Evolutionary conservation across 75 land plant genomes (phyloP).

Genomic region (Cunninghamia lanceolata): DNA sequence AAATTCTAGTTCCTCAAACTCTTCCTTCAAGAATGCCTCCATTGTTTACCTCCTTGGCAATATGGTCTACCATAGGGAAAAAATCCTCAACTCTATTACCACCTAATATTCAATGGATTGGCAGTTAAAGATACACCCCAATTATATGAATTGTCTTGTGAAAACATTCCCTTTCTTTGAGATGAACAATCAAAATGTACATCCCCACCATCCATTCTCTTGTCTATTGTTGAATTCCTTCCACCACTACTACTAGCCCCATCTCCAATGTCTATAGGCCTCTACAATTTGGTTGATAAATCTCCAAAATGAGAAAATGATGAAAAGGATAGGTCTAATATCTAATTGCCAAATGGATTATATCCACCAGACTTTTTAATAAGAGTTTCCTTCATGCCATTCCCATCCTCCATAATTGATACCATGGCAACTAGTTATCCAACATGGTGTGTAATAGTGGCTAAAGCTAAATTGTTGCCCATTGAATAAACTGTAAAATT

Average conservation of each 20-base stretch:
- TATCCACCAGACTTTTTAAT: constrained; percentile 16
- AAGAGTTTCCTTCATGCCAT: neutral
- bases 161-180: constrained; percentile 8
- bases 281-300: neutral
- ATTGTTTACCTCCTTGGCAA: constrained; percentile 14
- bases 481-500: constrained; percentile 89
- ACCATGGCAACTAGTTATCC: constrained; percentile 7
- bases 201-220: constrained; percentile 32
- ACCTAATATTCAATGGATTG: constrained; percentile 4
- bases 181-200: constrained; percentile 6
- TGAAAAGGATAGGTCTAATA: neutral
- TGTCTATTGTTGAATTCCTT: constrained; percentile 19
- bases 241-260: constrained; percentile 33
- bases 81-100: neutral
- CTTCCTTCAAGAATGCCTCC: constrained; percentile 45
- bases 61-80: neutral
- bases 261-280: constrained; percentile 25
- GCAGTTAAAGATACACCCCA: constrained; percentile 1
- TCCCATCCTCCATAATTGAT: no score
- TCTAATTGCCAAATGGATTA: constrained; percentile 11
- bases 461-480: constrained; percentile 44
- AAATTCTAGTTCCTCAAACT: constrained; percentile 22
- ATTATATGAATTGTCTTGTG: neutral
- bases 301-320: constrained; percentile 17
- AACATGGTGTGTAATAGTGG: constrained; percentile 17